These are phyloP conservation scores for Plasmodium berghei DNA, from an alignment of 169 alveolate genomes.

Conservation along the genomic window DNA sequence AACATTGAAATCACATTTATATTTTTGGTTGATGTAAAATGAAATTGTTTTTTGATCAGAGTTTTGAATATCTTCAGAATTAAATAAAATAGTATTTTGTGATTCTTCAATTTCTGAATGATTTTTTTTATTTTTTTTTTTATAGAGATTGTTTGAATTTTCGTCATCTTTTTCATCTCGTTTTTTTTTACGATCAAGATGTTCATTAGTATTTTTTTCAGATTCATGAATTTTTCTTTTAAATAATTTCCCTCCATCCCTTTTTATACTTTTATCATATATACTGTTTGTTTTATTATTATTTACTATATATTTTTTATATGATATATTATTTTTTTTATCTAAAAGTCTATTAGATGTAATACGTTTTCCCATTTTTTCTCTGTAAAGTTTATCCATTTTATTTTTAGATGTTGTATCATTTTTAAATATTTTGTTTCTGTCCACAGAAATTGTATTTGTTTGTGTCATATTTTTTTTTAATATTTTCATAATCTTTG, in stretches of 20 bases:
- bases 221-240: slow-evolving; percentile 8
- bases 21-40: slow-evolving; percentile 53
- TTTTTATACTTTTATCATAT: background rate
- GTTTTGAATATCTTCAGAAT: background rate
- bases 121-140: background rate
- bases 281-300: background rate
- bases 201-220: background rate
- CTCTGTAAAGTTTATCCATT: background rate
- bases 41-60: slow-evolving; percentile 14
- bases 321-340: background rate
- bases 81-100: background rate
- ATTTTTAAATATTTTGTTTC: background rate
- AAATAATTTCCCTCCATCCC: background rate
- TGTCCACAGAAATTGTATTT: too few species aligned
- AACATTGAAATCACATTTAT: slow-evolving; percentile 45
- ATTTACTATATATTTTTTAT: background rate
- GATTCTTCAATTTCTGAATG: background rate
- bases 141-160: background rate
- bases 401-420: background rate
- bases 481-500: slow-evolving; percentile 24
- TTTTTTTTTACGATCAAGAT: slow-evolving; percentile 11
- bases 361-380: background rate
- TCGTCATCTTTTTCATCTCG: background rate
- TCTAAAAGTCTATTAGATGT: background rate
- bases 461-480: slow-evolving; percentile 8